Conservation (phyloP, 805 yeast genomes). For the Ogataea pini region DNA sequence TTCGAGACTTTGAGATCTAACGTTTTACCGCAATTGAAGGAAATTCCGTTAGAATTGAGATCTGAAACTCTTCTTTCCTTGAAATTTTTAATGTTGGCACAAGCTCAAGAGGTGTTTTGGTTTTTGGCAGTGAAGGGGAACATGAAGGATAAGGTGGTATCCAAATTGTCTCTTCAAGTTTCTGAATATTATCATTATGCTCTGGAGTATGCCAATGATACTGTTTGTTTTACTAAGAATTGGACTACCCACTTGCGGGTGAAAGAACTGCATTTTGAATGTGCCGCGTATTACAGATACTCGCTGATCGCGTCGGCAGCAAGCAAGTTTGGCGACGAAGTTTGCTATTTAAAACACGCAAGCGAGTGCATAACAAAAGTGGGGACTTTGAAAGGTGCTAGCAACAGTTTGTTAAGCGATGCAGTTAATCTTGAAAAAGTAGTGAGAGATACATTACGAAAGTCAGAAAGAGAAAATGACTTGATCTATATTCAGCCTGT, state of each 20-base stretch:
- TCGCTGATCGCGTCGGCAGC: conserved; percentile 49
- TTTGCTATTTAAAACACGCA: conserved; percentile 55
- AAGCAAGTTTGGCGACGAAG: conserved; percentile 69
- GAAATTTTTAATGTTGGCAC: conserved; percentile 63
- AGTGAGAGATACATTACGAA: conserved; percentile 45
- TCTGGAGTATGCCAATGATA: conserved; percentile 41
- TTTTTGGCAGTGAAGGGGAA: conserved; percentile 56
- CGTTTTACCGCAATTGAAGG: conserved; percentile 22
- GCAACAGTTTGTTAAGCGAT: conserved; percentile 50
- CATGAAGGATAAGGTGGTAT: conserved; percentile 58
- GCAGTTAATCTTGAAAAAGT: conserved; percentile 48
- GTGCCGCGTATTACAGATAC: conserved; percentile 68
- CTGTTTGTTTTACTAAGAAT: conserved; percentile 42
- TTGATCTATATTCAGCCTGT: conserved; percentile 70
- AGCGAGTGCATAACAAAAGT: conserved; percentile 40
- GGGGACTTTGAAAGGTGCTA: conserved; percentile 43
- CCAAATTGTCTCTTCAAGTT: conserved; percentile 66
- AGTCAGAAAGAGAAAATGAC: conserved; percentile 79
- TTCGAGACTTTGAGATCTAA: conserved; percentile 41
- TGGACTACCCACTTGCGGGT: conserved; percentile 64
- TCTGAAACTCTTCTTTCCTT: conserved; percentile 51
- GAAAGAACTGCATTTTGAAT: conserved; percentile 65
- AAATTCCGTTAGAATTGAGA: conserved; percentile 48
- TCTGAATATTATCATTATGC: conserved; percentile 56
- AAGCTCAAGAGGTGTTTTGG: conserved; percentile 89